phyloP scores from a whole-genome alignment of 2,329 filamentous ascomycete species.

The Cercospora sp. region DNA sequence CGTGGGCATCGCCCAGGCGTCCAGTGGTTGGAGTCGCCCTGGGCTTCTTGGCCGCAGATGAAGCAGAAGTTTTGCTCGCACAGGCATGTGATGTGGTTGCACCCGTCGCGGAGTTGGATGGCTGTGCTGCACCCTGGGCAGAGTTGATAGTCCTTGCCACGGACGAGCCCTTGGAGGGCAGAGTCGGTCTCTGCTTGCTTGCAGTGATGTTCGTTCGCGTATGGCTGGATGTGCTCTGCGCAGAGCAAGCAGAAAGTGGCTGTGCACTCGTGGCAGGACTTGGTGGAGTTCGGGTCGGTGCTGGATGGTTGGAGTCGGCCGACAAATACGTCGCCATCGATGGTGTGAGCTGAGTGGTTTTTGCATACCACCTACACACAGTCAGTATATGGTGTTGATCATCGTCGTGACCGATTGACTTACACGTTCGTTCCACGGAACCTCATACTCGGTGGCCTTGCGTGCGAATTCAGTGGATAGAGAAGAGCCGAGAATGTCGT shows the following conservation, averaged over 20 bases:
- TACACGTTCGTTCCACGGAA: background rate
- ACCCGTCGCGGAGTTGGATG: conserved; percentile 16
- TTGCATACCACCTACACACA: background rate
- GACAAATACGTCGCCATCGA: background rate
- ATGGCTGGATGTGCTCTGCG: background rate
- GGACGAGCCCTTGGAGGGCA: conserved; percentile 14
- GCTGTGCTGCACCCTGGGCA: conserved; percentile 17
- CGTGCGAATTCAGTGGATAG: background rate
- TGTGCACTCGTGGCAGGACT: background rate
- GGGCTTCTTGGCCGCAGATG: conserved; percentile 16
- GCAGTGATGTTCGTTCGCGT: background rate
- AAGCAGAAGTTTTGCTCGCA: conserved; percentile 16
- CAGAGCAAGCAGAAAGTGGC: background rate
- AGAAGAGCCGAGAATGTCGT: background rate
- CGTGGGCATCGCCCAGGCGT: conserved; percentile 5
- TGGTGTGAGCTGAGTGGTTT: background rate
- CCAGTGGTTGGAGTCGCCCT: conserved; percentile 13
- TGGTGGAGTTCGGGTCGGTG: background rate
- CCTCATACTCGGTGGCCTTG: conserved; percentile 1
- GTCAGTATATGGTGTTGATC: background rate
- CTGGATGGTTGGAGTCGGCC: background rate
- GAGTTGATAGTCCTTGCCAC: conserved; percentile 24
- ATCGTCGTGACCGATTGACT: background rate
- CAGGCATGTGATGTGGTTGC: conserved; percentile 15
- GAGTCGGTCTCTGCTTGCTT: background rate